Conservation (phyloP, 768 basidiomycete genomes). For the Lepiota subincarnata region DNA sequence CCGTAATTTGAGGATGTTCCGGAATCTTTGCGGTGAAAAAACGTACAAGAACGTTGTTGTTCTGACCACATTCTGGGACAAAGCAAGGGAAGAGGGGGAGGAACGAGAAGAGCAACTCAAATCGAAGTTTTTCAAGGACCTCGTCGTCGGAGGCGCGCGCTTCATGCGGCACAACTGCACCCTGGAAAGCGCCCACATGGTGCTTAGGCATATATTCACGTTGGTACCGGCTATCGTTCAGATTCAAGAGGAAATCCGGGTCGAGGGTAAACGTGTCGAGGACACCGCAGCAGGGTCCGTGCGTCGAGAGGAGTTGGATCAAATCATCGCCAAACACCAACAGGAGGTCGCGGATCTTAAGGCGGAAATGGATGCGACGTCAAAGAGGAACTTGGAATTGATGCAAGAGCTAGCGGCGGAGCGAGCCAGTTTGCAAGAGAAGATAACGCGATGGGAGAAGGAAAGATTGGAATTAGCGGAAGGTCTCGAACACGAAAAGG, state of each 20-base stretch:
- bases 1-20: slow-evolving; percentile 42
- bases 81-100: slow-evolving; percentile 27
- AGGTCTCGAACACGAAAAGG: too few species aligned
- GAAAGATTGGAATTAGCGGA: too few species aligned
- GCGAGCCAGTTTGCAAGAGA: too few species aligned
- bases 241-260: slow-evolving; percentile 16
- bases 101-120: slow-evolving; percentile 34
- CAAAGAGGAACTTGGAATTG: slow-evolving; percentile 33
- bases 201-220: slow-evolving; percentile 27
- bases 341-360: slow-evolving; percentile 32
- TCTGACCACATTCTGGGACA: slow-evolving; percentile 43
- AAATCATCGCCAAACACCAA: slow-evolving; percentile 27
- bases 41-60: slow-evolving; percentile 41
- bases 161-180: slow-evolving; percentile 32
- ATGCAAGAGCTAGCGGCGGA: slow-evolving; percentile 15
- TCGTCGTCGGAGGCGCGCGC: slow-evolving; percentile 35
- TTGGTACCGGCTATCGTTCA: slow-evolving; percentile 9
- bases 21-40: slow-evolving; percentile 39
- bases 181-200: slow-evolving; percentile 23
- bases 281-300: slow-evolving; percentile 35
- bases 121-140: slow-evolving; percentile 36
- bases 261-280: slow-evolving; percentile 22
- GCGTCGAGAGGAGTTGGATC: slow-evolving; percentile 30
- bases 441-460: too few species aligned
- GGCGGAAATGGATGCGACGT: slow-evolving; percentile 38